These are phyloP conservation scores for Rubroboletus pulcherrimus DNA, from an alignment of 768 basidiomycete species.

Conservation along the genomic window DNA sequence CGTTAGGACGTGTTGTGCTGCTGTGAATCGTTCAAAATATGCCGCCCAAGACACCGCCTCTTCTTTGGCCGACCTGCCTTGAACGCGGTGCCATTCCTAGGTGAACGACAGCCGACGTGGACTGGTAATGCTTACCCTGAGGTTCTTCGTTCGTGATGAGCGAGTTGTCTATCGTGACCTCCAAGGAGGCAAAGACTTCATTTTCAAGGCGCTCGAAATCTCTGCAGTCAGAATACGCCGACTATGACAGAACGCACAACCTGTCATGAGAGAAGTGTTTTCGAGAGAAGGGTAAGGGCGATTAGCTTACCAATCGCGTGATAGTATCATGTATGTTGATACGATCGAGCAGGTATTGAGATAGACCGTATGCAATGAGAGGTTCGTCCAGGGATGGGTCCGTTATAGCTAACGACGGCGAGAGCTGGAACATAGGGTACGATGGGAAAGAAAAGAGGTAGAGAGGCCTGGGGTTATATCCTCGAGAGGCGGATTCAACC, in stretches of 20 bases:
- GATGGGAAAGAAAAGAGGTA: not conserved
- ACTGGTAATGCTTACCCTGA: conserved; percentile 2
- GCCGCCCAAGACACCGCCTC: conserved; percentile 22
- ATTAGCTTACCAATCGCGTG: conserved; percentile 20
- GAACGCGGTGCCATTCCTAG: not conserved
- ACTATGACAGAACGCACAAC: conserved; percentile 2
- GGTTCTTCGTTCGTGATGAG: conserved; percentile 22
- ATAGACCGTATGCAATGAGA: conserved; percentile 13
- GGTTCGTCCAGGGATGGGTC: conserved; percentile 4
- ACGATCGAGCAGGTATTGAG: conserved; percentile 25
- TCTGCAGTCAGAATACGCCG: conserved; percentile 24
- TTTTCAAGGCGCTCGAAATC: conserved; percentile 25
- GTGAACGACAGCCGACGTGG: not conserved
- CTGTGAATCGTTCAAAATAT: conserved; percentile 20
- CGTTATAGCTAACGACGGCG: conserved; percentile 1
- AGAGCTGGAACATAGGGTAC: not conserved
- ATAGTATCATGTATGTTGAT: conserved; percentile 28
- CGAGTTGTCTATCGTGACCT: conserved; percentile 20
- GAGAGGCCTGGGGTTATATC: conserved; percentile 7
- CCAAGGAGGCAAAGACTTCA: conserved; percentile 25
- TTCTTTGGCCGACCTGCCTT: conserved; percentile 15
- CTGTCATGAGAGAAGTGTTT: not conserved
- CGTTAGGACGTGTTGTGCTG: conserved; percentile 25
- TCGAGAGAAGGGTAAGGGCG: not conserved
- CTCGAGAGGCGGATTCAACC: conserved; percentile 2